Conservation (phyloP, 2,329 filamentous ascomycete genomes). For the Venturia effusa region DNA sequence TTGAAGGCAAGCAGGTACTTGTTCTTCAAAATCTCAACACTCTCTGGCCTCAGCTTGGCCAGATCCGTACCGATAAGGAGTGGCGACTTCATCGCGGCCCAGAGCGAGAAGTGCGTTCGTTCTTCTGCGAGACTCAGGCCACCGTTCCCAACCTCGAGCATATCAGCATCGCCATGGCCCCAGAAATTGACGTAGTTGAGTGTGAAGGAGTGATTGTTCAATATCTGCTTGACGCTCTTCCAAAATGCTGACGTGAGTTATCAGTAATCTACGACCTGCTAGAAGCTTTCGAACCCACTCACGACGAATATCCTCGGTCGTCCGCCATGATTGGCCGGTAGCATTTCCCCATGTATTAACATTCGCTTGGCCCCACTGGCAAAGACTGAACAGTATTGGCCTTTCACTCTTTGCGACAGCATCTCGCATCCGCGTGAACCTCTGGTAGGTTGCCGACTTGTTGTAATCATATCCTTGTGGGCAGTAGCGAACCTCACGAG, state of each 20-base stretch:
- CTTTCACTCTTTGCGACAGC: constrained; percentile 33
- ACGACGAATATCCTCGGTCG: not conserved
- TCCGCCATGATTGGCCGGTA: constrained; percentile 20
- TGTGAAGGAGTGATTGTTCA: constrained; percentile 27
- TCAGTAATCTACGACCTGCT: not conserved
- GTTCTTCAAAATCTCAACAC: constrained; percentile 35
- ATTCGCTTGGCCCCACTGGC: constrained; percentile 36
- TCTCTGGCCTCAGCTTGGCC: constrained; percentile 26
- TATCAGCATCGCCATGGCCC: constrained; percentile 28
- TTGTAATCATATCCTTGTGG: not conserved
- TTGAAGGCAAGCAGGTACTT: constrained; percentile 39
- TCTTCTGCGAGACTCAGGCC: constrained; percentile 29
- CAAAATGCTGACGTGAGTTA: constrained; percentile 11
- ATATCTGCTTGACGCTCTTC: constrained; percentile 20
- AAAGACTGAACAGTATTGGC: constrained; percentile 35
- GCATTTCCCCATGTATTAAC: not conserved
- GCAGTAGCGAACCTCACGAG: not conserved
- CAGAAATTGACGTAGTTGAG: constrained; percentile 26
- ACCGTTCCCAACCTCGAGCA: constrained; percentile 34
- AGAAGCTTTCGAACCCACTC: not conserved
- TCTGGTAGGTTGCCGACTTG: constrained; percentile 33
- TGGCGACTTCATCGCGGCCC: constrained; percentile 36
- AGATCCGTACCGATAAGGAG: constrained; percentile 38
- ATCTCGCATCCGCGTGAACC: constrained; percentile 43
- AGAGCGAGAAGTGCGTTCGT: constrained; percentile 36